Evolutionary conservation across 2,329 filamentous ascomycete species (phyloP).

Genomic region (Rutstroemia sp.): DNA sequence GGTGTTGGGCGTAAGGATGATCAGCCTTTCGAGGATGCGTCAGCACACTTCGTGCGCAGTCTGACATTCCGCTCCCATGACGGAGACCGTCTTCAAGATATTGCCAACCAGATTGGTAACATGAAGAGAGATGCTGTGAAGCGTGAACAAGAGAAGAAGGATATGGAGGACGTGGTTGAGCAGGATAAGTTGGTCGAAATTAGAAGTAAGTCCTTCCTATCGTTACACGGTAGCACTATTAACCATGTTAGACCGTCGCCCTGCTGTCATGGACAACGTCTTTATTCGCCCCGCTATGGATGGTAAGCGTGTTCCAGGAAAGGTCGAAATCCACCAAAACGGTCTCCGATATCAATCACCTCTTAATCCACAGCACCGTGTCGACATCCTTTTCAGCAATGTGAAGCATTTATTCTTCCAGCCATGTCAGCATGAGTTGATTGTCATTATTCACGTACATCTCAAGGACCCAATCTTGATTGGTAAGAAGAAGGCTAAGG

Average conservation of each 20-base stretch:
- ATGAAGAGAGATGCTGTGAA: conserved; percentile 90
- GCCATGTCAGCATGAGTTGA: conserved; percentile 89
- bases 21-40: conserved; percentile 93
- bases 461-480: conserved; percentile 97
- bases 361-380: conserved; percentile 69
- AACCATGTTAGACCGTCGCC: conserved; percentile 66
- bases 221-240: background rate
- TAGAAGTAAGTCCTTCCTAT: conserved; percentile 55
- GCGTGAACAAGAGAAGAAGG: conserved; percentile 97
- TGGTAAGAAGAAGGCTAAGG: conserved; percentile 96
- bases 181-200: conserved; percentile 96
- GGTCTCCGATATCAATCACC: conserved; percentile 92
- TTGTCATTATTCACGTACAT: conserved; percentile 97
- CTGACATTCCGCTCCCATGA: conserved; percentile 91
- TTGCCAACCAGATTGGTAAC: conserved; percentile 88
- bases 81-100: conserved; percentile 79
- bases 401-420: conserved; percentile 99
- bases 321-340: conserved; percentile 96
- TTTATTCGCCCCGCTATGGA: conserved; percentile 94
- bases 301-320: conserved; percentile 91
- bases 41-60: conserved; percentile 91
- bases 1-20: conserved; percentile 97
- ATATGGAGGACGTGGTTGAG: conserved; percentile 98
- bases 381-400: conserved; percentile 96
- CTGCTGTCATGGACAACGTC: conserved; percentile 84